These are phyloP conservation scores for Trapa bicornis DNA, from an alignment of 345 rosid species.

Conservation along the genomic window DNA sequence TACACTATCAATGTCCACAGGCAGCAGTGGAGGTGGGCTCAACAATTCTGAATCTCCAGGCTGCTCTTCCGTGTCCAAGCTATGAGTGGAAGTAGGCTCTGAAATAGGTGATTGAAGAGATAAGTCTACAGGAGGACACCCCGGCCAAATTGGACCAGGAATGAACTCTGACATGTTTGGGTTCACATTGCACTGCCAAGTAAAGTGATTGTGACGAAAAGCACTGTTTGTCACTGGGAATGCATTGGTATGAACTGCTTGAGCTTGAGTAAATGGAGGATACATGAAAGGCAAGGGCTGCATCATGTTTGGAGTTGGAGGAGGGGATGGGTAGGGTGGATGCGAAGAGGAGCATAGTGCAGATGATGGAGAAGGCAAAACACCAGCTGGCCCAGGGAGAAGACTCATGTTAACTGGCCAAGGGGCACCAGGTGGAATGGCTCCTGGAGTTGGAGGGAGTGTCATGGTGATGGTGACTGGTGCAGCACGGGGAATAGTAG, in stretches of 20 bases:
- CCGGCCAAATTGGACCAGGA: conserved; percentile 63
- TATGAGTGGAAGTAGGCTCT: conserved; percentile 48
- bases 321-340: conserved; percentile 70
- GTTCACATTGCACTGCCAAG: conserved; percentile 64
- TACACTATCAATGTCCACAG: conserved; percentile 38
- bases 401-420: conserved; percentile 85
- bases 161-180: conserved; percentile 56
- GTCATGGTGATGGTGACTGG: conserved; percentile 51
- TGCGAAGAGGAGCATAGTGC: conserved; percentile 47
- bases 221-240: conserved; percentile 64
- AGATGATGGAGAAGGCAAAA: conserved; percentile 24
- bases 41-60: conserved; percentile 16
- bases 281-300: conserved; percentile 71
- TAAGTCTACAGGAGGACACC: conserved; percentile 55
- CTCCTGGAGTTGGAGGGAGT: conserved; percentile 39
- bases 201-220: conserved; percentile 72
- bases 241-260: conserved; percentile 47
- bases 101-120: conserved; percentile 46
- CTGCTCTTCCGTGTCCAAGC: conserved; percentile 31
- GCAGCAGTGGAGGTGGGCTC: conserved; percentile 19
- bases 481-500: conserved; percentile 45
- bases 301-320: conserved; percentile 78
- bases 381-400: conserved; percentile 56
- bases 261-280: conserved; percentile 68
- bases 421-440: conserved; percentile 45